Base-by-base conservation (phyloP, 192 early-diverging fungal genomes). In the Dissophora ornata region DNA sequence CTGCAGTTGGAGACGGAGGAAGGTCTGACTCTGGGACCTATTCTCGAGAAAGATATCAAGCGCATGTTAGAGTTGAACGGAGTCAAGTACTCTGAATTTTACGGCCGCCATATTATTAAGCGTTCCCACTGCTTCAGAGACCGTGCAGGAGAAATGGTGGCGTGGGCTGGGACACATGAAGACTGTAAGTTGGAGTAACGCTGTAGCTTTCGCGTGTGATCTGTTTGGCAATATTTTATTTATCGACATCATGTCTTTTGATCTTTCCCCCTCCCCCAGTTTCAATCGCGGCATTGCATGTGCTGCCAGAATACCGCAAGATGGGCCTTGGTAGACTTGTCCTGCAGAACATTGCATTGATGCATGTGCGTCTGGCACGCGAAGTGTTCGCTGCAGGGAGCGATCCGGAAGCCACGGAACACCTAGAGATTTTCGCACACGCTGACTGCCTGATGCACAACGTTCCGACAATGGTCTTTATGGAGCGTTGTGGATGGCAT, bases 171-270 rank as follows among this genome's bases (percentile, higher is more conserved):
- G n/a, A 53, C 73, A 2, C 73, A 77, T 36, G 42, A 38, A 32
- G 73, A 77, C 40, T 77, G 69, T 63, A 63, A 63, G 69, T 62
- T 1, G 6, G n/a, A n/a, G n/a, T n/a, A n/a, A n/a, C n/a, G n/a
- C n/a, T n/a, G n/a, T n/a, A n/a, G n/a, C n/a, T n/a, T n/a, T n/a
- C n/a, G n/a, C n/a, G n/a, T n/a, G n/a, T n/a, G n/a, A n/a, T n/a
- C n/a, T n/a, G n/a, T n/a, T n/a, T n/a, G n/a, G n/a, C n/a, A n/a
- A n/a, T n/a, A n/a, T n/a, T n/a, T n/a, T n/a, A n/a, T n/a, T n/a
- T n/a, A n/a, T n/a, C n/a, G n/a, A n/a, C n/a, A n/a, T n/a, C n/a
- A n/a, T n/a, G n/a, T n/a, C n/a, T n/a, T n/a, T n/a, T n/a, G n/a
- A n/a, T n/a, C n/a, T n/a, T n/a, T n/a, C n/a, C n/a, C n/a, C n/a